phyloP scores from a whole-genome alignment of 2,329 filamentous ascomycete genomes.

The Albophoma yamanashiensis region DNA sequence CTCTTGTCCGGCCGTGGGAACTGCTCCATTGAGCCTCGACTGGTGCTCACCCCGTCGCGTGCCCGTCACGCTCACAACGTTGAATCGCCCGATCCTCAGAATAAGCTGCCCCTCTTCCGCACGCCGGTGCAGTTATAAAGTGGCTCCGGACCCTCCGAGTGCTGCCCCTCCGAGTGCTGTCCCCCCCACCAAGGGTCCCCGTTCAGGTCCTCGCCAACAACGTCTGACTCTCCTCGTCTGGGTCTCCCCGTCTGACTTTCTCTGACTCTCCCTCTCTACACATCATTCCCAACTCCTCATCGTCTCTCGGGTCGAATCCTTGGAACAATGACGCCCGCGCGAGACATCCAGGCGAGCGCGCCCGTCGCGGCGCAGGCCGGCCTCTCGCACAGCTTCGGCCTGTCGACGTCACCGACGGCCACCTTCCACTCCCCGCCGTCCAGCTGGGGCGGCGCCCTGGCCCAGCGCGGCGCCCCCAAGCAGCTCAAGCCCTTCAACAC shows the following conservation, averaged over 20 bases:
- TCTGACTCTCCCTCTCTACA: background rate
- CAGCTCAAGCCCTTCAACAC: constrained; percentile 92
- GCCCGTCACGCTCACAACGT: background rate
- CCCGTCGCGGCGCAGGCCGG: constrained; percentile 19
- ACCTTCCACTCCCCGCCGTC: constrained; percentile 65
- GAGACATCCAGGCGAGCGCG: constrained; percentile 33
- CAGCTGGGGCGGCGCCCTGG: constrained; percentile 41
- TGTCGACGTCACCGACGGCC: constrained; percentile 65
- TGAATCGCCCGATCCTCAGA: background rate
- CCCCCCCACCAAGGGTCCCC: background rate
- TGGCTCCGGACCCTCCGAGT: background rate
- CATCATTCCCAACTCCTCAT: background rate
- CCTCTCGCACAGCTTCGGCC: constrained; percentile 43
- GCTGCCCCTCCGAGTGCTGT: background rate
- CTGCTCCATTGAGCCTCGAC: background rate
- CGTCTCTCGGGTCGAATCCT: background rate
- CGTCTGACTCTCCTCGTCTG: background rate
- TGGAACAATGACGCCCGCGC: constrained; percentile 28
- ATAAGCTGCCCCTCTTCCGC: background rate
- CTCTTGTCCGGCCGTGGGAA: background rate
- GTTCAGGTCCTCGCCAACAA: background rate
- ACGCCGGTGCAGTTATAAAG: background rate
- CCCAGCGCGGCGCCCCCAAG: constrained; percentile 42
- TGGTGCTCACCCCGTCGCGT: background rate
- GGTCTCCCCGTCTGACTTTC: too few species aligned